phyloP scores from a whole-genome alignment of 2,329 filamentous ascomycete species.

The Fusarium udum region DNA sequence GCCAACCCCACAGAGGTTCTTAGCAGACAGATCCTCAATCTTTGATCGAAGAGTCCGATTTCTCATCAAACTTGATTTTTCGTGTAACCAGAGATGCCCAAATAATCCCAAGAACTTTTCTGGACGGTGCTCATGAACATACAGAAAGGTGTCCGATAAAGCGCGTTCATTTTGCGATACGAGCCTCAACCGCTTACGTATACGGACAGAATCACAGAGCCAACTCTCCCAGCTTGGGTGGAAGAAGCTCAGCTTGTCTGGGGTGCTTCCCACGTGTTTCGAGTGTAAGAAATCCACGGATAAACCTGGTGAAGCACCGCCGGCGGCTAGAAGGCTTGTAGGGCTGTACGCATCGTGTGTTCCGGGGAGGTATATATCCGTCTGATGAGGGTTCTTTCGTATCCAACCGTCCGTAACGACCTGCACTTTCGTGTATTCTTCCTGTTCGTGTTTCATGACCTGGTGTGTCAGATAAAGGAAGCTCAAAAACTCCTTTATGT shows the following conservation, averaged over 20 bases:
- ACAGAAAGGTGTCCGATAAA: neutral
- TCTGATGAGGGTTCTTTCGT: fast-evolving
- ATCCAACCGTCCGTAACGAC: fast-evolving
- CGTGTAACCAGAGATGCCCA: conserved; percentile 11
- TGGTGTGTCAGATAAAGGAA: neutral
- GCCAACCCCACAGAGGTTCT: conserved; percentile 4
- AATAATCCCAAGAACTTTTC: conserved; percentile 17
- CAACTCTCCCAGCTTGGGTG: neutral
- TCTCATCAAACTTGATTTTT: neutral
- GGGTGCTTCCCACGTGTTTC: fast-evolving
- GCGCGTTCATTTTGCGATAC: neutral
- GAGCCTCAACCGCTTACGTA: neutral
- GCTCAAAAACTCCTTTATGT: fast-evolving
- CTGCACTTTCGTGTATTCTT: fast-evolving
- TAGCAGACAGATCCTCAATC: neutral
- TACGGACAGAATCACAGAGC: neutral
- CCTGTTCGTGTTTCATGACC: fast-evolving
- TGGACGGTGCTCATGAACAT: conserved; percentile 6
- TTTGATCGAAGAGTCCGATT: neutral
- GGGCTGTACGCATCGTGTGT: fast-evolving
- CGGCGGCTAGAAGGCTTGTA: fast-evolving
- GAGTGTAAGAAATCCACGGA: neutral
- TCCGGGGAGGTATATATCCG: neutral
- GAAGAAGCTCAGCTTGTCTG: neutral
- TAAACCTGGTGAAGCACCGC: fast-evolving